Evolutionary conservation across 306 rosid species (phyloP).

Genomic region (Prunus campanulata): DNA sequence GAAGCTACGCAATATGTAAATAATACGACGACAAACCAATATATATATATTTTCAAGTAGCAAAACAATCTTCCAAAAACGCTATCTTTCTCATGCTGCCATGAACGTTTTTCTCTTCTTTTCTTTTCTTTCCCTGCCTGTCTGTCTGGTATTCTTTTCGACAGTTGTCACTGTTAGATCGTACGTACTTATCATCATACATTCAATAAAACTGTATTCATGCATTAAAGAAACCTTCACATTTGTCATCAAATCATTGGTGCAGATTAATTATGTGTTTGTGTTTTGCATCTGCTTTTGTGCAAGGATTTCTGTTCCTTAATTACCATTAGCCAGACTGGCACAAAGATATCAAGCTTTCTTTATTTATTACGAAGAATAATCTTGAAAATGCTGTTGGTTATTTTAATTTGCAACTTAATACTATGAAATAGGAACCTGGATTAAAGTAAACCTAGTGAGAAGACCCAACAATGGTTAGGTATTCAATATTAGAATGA

Average conservation of each 20-base stretch:
- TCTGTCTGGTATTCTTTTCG: too few relatives aligned
- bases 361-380: background rate
- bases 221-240: background rate
- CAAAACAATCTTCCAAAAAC: too few relatives aligned
- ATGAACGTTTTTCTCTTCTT: too few relatives aligned
- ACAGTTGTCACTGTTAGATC: too few relatives aligned
- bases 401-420: background rate
- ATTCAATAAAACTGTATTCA: too few relatives aligned
- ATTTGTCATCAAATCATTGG: background rate
- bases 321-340: background rate
- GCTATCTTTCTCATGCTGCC: too few relatives aligned
- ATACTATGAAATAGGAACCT: background rate
- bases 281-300: background rate
- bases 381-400: background rate
- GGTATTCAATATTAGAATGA: background rate
- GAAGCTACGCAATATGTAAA: too few relatives aligned
- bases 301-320: background rate
- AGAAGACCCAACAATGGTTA: constrained; percentile 7
- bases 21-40: too few relatives aligned
- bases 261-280: background rate
- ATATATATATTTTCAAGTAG: too few relatives aligned
- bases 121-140: too few relatives aligned
- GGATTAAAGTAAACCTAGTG: background rate
- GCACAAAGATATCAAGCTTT: background rate
- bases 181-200: too few relatives aligned